Base-by-base conservation (phyloP, 805 yeast species). In the Yarrowia divulgata region DNA sequence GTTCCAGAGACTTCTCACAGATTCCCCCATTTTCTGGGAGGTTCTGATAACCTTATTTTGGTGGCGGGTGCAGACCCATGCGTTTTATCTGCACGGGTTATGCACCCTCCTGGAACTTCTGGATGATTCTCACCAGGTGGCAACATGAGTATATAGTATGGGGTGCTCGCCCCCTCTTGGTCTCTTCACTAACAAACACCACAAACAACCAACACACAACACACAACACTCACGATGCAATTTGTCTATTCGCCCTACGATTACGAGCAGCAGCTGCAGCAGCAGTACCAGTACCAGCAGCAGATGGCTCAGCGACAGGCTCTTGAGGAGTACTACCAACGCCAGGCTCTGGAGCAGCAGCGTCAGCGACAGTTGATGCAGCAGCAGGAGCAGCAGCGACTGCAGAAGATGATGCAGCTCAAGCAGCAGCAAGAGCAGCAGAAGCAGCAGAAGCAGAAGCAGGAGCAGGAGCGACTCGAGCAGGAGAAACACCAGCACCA, bases 231-330 rank as follows among this genome's bases (percentile, higher is more conserved):
- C 32, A 45, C 14, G 16, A 60, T 60, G 66, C 50, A 60, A 34
- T 60, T 60, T 43, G 64, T 57, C 49, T 45, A 60, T n/a, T 60
- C 66, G 9, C 66, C 66, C 19, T 60, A 60, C 32, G 64, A 58
- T 5, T 45, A 43, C 34, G 52, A 60, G 66, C 66, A 43, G 52
- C 37, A 16, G 49, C n/a, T 32, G 35, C 62, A 23, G 49, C 64
- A 42, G 37, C 37, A n/a, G 10, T 19, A 34, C 18, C 29, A 34
- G 23, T 32, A 32, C 14, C 43, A 52, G 43, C 58, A 52, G 43
- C 58, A 52, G 58, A 29, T 37, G 10, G 63, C 63, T 42, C 63
- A 42, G 49, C 63, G 29, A 7, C 39, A 12, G 10, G 63, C 63
- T 29, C 39, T 57, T 18, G 63, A 55, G 39, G 18, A 55, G 48